Conservation (phyloP, 208 protist genomes). For the Leishmania mexicana region DNA sequence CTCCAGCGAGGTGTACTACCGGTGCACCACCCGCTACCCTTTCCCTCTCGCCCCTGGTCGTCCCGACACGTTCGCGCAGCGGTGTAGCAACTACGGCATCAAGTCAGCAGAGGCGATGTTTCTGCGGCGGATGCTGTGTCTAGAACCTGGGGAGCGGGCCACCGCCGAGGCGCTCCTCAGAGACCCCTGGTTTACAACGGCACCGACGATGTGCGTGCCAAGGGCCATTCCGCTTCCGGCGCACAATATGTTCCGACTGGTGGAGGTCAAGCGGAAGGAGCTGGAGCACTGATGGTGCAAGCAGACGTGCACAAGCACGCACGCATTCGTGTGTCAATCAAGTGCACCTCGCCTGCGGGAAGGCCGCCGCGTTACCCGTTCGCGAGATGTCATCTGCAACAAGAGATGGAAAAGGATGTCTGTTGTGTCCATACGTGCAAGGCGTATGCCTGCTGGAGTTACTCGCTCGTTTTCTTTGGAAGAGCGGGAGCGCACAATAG, state of each 20-base stretch:
- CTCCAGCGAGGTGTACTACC: constrained; percentile 55
- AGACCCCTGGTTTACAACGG: constrained; percentile 74
- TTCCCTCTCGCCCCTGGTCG: constrained; percentile 36
- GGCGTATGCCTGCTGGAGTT: neutral
- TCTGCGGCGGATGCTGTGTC: constrained; percentile 75
- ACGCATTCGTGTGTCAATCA: neutral
- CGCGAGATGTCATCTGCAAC: neutral
- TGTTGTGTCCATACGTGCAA: neutral
- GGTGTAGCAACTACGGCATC: constrained; percentile 53
- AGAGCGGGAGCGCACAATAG: neutral
- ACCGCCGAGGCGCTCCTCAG: constrained; percentile 53
- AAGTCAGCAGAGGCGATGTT: constrained; percentile 46
- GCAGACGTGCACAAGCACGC: neutral
- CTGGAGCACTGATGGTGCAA: constrained; percentile 9
- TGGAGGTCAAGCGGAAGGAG: constrained; percentile 45
- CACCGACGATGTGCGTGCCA: constrained; percentile 59
- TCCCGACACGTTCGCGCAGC: constrained; percentile 50
- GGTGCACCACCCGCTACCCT: neutral
- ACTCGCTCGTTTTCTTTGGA: neutral
- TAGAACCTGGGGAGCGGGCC: constrained; percentile 67
- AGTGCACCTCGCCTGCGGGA: neutral
- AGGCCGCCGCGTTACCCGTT: neutral
- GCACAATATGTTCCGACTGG: constrained; percentile 71
- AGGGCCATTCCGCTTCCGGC: constrained; percentile 59
- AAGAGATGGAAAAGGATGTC: neutral